phyloP scores from a whole-genome alignment of 1,139 yeast genomes.

The Blastobotrys illinoisensis region DNA sequence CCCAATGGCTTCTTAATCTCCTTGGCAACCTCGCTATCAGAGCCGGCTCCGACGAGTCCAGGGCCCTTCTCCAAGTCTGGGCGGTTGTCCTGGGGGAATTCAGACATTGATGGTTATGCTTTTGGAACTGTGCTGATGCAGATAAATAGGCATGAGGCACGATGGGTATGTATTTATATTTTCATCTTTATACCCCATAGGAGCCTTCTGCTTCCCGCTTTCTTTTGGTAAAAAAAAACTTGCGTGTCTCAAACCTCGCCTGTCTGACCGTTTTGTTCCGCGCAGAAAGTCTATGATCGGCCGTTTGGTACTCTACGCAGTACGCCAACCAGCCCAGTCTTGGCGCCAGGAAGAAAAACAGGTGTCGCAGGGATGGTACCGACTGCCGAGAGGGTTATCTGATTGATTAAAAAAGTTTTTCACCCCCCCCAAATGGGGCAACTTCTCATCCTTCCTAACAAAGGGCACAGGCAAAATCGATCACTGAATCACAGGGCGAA shows the following conservation, averaged over 20 bases:
- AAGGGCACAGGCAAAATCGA: neutral
- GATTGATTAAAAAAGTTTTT: neutral
- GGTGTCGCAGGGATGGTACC: too few relatives aligned
- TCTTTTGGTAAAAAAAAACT: neutral
- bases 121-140: neutral
- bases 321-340: too few relatives aligned
- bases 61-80: neutral
- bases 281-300: neutral
- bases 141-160: neutral
- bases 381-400: neutral
- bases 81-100: neutral
- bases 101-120: neutral
- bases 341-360: too few relatives aligned
- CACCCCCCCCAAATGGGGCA: neutral
- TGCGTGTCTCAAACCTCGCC: neutral
- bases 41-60: neutral
- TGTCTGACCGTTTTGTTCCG: neutral
- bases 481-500: neutral
- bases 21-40: neutral
- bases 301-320: too few relatives aligned
- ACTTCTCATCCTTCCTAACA: neutral
- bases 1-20: slow-evolving; percentile 23
- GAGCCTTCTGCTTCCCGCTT: neutral
- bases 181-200: neutral
- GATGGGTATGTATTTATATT: neutral